Evolutionary conservation across 176 grass and related monocot species (phyloP).

Genomic region (Oropetium thomaeum): DNA sequence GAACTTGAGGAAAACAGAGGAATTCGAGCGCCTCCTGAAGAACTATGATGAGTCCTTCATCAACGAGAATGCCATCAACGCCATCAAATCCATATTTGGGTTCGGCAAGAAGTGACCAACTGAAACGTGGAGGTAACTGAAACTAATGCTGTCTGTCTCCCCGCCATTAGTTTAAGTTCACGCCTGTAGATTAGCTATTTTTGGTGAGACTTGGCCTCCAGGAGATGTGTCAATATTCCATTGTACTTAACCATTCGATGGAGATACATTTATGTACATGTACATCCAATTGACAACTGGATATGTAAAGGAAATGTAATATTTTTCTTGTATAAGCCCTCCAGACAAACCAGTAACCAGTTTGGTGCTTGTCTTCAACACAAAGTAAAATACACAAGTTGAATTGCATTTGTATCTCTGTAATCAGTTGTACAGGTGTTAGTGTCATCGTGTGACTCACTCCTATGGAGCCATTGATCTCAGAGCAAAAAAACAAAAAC

Average conservation of each 20-base stretch:
- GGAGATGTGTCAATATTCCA: not conserved
- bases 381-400: not conserved
- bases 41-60: slow-evolving; percentile 94
- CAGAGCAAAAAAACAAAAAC: not conserved
- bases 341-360: not conserved
- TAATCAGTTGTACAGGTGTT: not conserved
- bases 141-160: too few relatives aligned
- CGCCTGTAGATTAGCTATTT: slow-evolving; percentile 34
- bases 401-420: not conserved
- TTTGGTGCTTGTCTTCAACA: not conserved
- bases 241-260: slow-evolving; percentile 30
- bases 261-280: not conserved
- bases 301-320: slow-evolving; percentile 23
- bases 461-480: not conserved
- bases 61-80: slow-evolving; percentile 93
- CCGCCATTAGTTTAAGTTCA: slow-evolving; percentile 6
- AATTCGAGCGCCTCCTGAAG: slow-evolving; percentile 67
- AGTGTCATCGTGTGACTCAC: not conserved
- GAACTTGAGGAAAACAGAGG: slow-evolving; percentile 55
- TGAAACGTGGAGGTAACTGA: slow-evolving; percentile 8
- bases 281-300: slow-evolving; percentile 21
- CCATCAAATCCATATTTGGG: slow-evolving; percentile 87
- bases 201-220: slow-evolving; percentile 37
- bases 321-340: not conserved
- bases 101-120: slow-evolving; percentile 61